These are phyloP conservation scores for Fibroporia radiculosa DNA, from an alignment of 768 basidiomycete species.

Conservation along the genomic window DNA sequence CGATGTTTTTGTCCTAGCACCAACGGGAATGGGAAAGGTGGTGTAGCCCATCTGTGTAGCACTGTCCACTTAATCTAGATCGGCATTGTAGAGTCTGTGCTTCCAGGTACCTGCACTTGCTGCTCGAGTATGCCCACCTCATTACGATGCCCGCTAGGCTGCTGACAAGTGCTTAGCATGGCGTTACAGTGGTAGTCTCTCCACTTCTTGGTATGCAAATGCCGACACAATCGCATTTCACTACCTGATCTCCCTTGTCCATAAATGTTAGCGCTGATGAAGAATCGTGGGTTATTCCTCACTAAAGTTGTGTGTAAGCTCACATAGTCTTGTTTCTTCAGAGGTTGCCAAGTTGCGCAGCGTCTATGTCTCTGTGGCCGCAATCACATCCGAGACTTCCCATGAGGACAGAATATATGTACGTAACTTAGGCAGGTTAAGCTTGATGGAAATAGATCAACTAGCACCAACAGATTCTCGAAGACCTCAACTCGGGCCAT, in stretches of 20 bases:
- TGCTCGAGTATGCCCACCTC: conserved; percentile 35
- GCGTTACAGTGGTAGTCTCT: conserved; percentile 69
- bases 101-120: conserved; percentile 79
- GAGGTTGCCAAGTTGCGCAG: conserved; percentile 56
- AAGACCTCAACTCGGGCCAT: conserved; percentile 51
- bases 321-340: conserved; percentile 17
- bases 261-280: conserved; percentile 57
- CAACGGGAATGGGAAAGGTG: conserved; percentile 91
- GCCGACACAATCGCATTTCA: not conserved
- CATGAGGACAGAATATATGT: conserved; percentile 49
- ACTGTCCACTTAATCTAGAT: not conserved
- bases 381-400: conserved; percentile 62
- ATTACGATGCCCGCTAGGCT: too few relatives aligned
- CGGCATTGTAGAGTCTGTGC: conserved; percentile 55
- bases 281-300: conserved; percentile 49
- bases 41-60: conserved; percentile 13
- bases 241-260: too few relatives aligned
- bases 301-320: not conserved
- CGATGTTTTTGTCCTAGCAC: conserved; percentile 76
- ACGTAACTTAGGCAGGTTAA: not conserved
- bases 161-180: conserved; percentile 50
- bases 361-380: conserved; percentile 48
- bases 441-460: not conserved
- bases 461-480: conserved; percentile 39
- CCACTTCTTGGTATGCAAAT: conserved; percentile 61